These are phyloP conservation scores for Penicillium desertorum DNA, from an alignment of 495 filamentous ascomycete species.

Conservation along the genomic window DNA sequence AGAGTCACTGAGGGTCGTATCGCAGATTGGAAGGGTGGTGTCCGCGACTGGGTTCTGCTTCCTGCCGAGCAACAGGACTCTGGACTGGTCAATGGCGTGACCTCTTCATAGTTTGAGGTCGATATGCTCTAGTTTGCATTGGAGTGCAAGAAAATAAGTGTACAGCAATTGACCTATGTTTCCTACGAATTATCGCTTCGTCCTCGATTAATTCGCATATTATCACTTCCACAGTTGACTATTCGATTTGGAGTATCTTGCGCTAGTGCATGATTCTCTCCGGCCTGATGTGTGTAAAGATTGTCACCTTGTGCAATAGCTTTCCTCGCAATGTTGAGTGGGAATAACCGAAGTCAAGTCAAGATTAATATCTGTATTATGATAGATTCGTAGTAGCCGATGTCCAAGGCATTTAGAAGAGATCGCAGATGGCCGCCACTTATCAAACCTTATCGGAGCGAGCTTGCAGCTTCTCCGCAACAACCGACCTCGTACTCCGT, in stretches of 20 bases:
- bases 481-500: constrained; percentile 23
- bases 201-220: background rate
- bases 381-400: background rate
- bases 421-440: constrained; percentile 4
- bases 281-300: background rate
- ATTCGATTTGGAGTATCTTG: background rate
- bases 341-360: background rate
- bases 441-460: constrained; percentile 23
- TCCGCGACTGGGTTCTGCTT: constrained; percentile 67
- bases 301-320: background rate
- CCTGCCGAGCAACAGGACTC: constrained; percentile 30
- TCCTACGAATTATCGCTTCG: background rate
- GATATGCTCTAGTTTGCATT: background rate
- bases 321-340: background rate
- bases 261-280: background rate
- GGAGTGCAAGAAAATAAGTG: background rate
- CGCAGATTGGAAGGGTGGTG: constrained; percentile 78
- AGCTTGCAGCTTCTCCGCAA: constrained; percentile 34
- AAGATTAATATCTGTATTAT: background rate
- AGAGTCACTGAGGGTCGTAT: constrained; percentile 71
- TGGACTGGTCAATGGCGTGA: constrained; percentile 41
- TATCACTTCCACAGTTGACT: background rate
- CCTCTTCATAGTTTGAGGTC: constrained; percentile 12
- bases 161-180: background rate
- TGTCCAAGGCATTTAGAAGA: background rate